phyloP scores from a whole-genome alignment of 345 rosid species.

The Murraya paniculata region DNA sequence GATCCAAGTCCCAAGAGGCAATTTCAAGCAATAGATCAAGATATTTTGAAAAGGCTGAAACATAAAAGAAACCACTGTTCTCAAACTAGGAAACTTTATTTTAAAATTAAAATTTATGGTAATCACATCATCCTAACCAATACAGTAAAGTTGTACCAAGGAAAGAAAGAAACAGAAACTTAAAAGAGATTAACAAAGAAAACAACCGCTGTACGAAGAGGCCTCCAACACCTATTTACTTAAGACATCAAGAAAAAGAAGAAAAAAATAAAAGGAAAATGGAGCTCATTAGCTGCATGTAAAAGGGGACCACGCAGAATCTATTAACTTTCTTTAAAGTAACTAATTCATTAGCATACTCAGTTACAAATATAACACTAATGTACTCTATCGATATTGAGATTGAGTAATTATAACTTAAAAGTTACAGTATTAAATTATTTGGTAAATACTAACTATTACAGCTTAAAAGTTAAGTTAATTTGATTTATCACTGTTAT shows the following conservation, averaged over 20 bases:
- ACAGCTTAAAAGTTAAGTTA: accelerated
- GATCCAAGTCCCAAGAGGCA: neutral
- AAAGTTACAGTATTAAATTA: accelerated
- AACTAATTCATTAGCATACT: neutral
- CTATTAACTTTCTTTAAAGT: neutral
- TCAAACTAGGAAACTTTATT: neutral
- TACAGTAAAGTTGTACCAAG: neutral
- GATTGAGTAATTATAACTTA: accelerated
- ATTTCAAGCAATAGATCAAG: neutral
- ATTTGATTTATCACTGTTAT: too few relatives aligned
- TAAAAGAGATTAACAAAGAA: neutral
- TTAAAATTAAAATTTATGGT: neutral
- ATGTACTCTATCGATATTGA: accelerated
- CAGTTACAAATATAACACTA: neutral
- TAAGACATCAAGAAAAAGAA: neutral
- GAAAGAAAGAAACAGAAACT: neutral
- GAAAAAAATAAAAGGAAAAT: neutral
- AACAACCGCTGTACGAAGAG: neutral
- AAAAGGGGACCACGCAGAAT: neutral
- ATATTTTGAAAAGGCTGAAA: neutral
- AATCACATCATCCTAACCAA: neutral
- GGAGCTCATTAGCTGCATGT: neutral
- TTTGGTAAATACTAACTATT: accelerated
- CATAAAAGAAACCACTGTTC: neutral
- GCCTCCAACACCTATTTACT: neutral